Conservation (phyloP, 306 rosid genomes). For the Pueraria montana region DNA sequence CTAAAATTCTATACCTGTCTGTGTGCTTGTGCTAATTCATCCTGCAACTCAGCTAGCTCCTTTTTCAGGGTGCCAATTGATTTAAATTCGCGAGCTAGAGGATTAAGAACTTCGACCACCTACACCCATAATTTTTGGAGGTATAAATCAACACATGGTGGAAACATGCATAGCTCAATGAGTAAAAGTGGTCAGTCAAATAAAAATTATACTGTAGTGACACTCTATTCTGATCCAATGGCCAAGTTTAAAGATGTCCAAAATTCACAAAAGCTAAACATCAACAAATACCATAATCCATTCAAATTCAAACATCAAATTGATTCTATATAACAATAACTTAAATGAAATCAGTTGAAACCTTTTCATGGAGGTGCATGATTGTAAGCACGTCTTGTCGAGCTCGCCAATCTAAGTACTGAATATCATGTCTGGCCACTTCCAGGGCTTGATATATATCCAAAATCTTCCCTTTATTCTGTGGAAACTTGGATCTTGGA, state of each 20-base stretch:
- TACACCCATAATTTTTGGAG: conserved; percentile 39
- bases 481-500: conserved; percentile 83
- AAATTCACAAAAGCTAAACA: neutral
- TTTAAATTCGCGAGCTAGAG: conserved; percentile 91
- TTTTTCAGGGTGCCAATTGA: conserved; percentile 92
- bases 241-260: neutral
- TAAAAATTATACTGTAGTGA: neutral
- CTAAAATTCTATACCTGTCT: conserved; percentile 66
- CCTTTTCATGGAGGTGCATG: conserved; percentile 99
- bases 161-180: neutral
- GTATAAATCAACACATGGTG: neutral
- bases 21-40: conserved; percentile 87
- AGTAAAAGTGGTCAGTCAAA: neutral
- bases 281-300: neutral
- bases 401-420: conserved; percentile 98
- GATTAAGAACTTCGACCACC: conserved; percentile 79
- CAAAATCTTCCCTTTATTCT: conserved; percentile 78
- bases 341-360: conserved; percentile 33
- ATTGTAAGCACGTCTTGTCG: conserved; percentile 94
- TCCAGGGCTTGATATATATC: conserved; percentile 85
- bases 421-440: conserved; percentile 89
- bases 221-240: neutral
- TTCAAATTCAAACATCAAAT: conserved; percentile 30
- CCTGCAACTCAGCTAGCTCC: conserved; percentile 92
- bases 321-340: neutral